Base-by-base conservation (phyloP, 176 grass and related monocot genomes). In the Pharus latifolius region DNA sequence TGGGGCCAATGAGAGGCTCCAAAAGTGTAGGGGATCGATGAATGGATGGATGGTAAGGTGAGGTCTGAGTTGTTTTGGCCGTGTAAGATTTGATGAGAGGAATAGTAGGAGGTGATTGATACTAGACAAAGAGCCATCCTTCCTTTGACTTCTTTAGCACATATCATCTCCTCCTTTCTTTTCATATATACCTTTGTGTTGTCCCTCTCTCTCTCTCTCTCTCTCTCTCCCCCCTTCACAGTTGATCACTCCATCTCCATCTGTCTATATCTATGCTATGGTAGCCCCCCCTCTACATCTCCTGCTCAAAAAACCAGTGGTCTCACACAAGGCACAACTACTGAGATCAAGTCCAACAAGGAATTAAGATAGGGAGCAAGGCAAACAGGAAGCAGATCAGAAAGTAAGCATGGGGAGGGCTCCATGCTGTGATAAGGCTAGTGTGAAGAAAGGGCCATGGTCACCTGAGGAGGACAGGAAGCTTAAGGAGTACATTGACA, bases 381-480 rank as follows among this genome's bases (percentile, higher is more conserved):
- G 35, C 9, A 38, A 38, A 31, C 19, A 49, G 15, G 13, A 25
- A 75, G 17, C 10, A 52, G 14, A 8, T 18, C 6, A 30, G 3
- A n/a, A n/a, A n/a, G n/a, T n/a, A n/a, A n/a, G 7, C 16, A 93
- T 93, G 90, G 90, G 85, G 38, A 88, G 90, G 74, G 82, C 90
- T 47, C 90, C 90, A 15, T 93, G 90, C 53, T 93, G 85, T 50
- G 90, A 93, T 32, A 93, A 88, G 82, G 82, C n/a, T n/a, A n/a
- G n/a, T n/a, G n/a, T n/a, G n/a, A n/a, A n/a, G n/a, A n/a, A n/a
- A n/a, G n/a, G n/a, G n/a, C n/a, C n/a, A n/a, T n/a, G n/a, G n/a
- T n/a, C n/a, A n/a, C n/a, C n/a, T n/a, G n/a, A n/a, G n/a, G n/a
- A n/a, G n/a, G n/a, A n/a, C n/a, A n/a, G n/a, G n/a, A n/a, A n/a